These are phyloP conservation scores for Metarhizium sp. DNA, from an alignment of 2,329 filamentous ascomycete genomes.

Conservation along the genomic window DNA sequence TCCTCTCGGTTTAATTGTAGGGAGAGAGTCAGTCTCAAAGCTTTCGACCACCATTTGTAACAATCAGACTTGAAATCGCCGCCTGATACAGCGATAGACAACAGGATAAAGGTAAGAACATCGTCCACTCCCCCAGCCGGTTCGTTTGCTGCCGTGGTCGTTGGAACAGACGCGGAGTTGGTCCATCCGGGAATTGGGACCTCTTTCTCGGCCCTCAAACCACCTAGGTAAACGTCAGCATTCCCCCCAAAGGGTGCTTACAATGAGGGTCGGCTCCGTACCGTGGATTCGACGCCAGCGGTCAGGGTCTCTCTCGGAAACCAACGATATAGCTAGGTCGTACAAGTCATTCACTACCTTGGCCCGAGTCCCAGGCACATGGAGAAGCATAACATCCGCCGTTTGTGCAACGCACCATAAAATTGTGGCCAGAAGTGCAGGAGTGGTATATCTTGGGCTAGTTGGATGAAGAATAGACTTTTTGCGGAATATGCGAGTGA, in stretches of 20 bases:
- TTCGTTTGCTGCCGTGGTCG: constrained; percentile 23
- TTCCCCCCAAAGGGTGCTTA: not conserved
- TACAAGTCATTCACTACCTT: constrained; percentile 29
- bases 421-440: constrained; percentile 36
- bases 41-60: constrained; percentile 37
- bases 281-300: constrained; percentile 26
- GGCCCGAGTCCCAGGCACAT: constrained; percentile 29
- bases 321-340: constrained; percentile 23
- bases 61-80: constrained; percentile 39
- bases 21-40: constrained; percentile 26
- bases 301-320: constrained; percentile 26
- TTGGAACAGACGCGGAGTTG: constrained; percentile 15
- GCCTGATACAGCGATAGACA: constrained; percentile 36
- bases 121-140: constrained; percentile 28
- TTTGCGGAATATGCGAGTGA: constrained; percentile 35
- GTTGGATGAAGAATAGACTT: constrained; percentile 30
- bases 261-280: not conserved
- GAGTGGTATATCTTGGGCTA: constrained; percentile 30
- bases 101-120: constrained; percentile 34
- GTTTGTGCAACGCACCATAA: constrained; percentile 39
- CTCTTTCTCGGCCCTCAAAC: constrained; percentile 23
- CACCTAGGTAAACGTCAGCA: constrained; percentile 14
- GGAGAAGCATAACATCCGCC: constrained; percentile 32
- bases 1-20: constrained; percentile 30
- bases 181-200: constrained; percentile 15